Evolutionary conservation across 225 moss, liverwort and hornwort genomes (phyloP), one percentile per base, ranked within the genome.

Genomic region (Physcomitrium patens): DNA sequence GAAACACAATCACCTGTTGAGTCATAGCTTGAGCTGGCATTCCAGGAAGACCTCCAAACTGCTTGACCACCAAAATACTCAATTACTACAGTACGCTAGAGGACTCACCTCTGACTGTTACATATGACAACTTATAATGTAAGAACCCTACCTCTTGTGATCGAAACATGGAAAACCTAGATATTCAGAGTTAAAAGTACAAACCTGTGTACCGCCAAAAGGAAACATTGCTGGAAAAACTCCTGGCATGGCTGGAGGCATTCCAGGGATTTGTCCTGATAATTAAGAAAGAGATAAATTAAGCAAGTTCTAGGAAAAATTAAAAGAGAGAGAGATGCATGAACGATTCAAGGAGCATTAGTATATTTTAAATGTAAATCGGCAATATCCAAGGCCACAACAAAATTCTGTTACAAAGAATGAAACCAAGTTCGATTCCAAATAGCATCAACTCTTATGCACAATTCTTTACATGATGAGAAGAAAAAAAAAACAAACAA

Each of bases 151-250:
- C 76, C 70, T 23, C 63, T 73, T 58, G 65, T 49, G 80, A 68
- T 47, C 73, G 64, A 72, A 79, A 71, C 19, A 11, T 60, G 23
- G 69, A 80, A 86, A 60, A 73, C 73, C 65, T 76, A 55, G 20
- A 52, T 22, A 61, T 74, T 22, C 41, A 75, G 11, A 67, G 70
- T 26, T 44, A 41, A 77, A 65, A 78, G 46, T 61, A 82, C 57
- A 47, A 68, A 99, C 99, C 99, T 99, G 95, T 67, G 99, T 89
- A 61, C 95, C 95, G 76, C 99, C 95, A 67, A 95, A 99, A 26
- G 99, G 93, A 44, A 99, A 99, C 99, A 99, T 99, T 18, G 89
- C 60, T 45, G 95, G 90, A 79, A 99, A 99, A 37, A 93, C 95
- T 51, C 99, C 95, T 67, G 97, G 90, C 85, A 99, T 91, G 53